Evolutionary conservation across 495 filamentous ascomycete species (phyloP).

Genomic region (Xeromyces bisporus): DNA sequence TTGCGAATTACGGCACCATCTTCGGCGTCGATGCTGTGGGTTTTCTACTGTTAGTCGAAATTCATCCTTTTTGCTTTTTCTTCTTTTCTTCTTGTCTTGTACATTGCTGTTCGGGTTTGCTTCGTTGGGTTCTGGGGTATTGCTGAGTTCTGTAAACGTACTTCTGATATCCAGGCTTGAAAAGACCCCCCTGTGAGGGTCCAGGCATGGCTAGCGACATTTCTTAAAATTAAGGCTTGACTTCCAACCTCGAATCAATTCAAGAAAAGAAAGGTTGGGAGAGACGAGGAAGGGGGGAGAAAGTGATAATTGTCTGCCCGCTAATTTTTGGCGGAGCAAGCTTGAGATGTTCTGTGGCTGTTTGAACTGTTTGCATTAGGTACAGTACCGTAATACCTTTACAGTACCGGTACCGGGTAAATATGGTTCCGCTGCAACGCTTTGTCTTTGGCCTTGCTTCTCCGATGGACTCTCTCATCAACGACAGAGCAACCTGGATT

Average conservation of each 20-base stretch:
- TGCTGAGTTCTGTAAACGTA: conserved; percentile 26
- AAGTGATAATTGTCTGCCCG: conserved; percentile 12
- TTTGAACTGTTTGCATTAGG: conserved; percentile 30
- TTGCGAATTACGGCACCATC: conserved; percentile 97
- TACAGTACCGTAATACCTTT: too few relatives aligned
- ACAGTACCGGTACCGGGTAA: too few relatives aligned
- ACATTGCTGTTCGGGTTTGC: too few relatives aligned
- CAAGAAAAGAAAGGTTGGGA: conserved; percentile 12
- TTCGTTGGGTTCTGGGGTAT: conserved; percentile 2
- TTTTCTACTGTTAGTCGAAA: conserved; percentile 3
- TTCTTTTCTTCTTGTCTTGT: neutral
- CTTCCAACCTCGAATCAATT: conserved; percentile 11
- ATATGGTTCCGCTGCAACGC: too few relatives aligned
- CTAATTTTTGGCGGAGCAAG: conserved; percentile 30
- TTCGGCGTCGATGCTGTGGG: conserved; percentile 78
- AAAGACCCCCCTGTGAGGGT: conserved; percentile 82
- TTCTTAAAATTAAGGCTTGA: conserved; percentile 12
- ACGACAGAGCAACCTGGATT: too few relatives aligned
- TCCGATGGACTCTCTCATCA: too few relatives aligned
- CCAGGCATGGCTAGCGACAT: conserved; percentile 94
- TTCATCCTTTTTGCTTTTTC: too few relatives aligned
- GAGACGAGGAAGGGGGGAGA: conserved; percentile 7
- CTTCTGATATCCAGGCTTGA: conserved; percentile 96
- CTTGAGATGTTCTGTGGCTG: conserved; percentile 17
- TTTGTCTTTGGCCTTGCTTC: too few relatives aligned